These are phyloP conservation scores for Gnetum montanum DNA, from an alignment of 75 land plant species.

Conservation along the genomic window DNA sequence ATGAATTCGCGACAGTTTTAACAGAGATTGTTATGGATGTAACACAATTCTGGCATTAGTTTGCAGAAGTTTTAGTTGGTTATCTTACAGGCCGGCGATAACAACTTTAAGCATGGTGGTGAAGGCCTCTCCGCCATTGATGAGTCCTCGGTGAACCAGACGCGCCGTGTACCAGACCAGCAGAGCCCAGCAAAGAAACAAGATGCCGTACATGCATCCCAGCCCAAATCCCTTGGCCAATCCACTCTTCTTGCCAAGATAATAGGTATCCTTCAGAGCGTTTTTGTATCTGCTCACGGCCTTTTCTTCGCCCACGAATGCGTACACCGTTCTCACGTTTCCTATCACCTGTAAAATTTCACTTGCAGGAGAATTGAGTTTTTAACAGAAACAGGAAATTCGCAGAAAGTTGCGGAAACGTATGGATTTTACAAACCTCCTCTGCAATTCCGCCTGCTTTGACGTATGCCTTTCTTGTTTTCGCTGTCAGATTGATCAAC, in stretches of 20 bases:
- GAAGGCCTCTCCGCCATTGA: constrained; percentile 97
- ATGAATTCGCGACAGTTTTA: too few species aligned
- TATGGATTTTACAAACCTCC: too few species aligned
- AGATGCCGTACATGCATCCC: constrained; percentile 67
- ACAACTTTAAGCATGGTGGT: constrained; percentile 98
- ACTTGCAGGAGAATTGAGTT: too few species aligned
- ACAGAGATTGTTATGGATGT: too few species aligned
- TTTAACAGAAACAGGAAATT: too few species aligned
- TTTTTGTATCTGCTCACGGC: constrained; percentile 54
- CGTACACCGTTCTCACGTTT: constrained; percentile 82
- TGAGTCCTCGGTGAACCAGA: constrained; percentile 52
- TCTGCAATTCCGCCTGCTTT: constrained; percentile 92
- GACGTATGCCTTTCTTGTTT: constrained; percentile 70
- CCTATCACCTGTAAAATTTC: constrained; percentile 86
- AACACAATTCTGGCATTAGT: too few species aligned
- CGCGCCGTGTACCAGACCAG: constrained; percentile 89
- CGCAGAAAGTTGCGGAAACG: too few species aligned
- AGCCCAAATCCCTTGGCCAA: constrained; percentile 87
- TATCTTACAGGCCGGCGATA: constrained; percentile 94
- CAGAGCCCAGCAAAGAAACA: constrained; percentile 88
- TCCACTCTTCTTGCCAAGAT: constrained; percentile 74
- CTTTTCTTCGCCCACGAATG: constrained; percentile 84
- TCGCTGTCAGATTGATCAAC: constrained; percentile 54
- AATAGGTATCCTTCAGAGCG: constrained; percentile 56
- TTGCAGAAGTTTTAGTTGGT: too few species aligned